Base-by-base conservation (phyloP, 1,284 basidiomycete genomes). In the Meira miltonrushii region DNA sequence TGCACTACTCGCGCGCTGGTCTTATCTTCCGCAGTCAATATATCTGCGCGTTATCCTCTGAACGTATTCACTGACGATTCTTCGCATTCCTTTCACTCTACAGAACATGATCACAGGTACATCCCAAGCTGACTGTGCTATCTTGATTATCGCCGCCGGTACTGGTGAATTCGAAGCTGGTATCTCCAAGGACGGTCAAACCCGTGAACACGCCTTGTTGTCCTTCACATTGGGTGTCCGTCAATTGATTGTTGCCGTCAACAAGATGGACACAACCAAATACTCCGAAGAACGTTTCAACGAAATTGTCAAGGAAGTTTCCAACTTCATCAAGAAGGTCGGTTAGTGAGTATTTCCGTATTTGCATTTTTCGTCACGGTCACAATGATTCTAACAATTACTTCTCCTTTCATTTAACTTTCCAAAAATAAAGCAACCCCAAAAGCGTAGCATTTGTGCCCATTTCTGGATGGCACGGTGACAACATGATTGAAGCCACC, bases 111-210 rank as follows among this genome's bases (percentile, higher is more conserved):
- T 97, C 81, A 97, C 92, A 21, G 55, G 55, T 48, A 60, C 58
- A 23, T 68, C 75, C 2, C 75, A 78, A 68, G 75, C 75, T 38
- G 75, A 78, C 39, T 65, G 74, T 13, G 75, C 75, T 51, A 74
- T 78, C 81, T 92, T 99, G 82, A 97, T 99, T 86, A 99, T 99
- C 78, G 94, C 93, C 78, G 89, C 85, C 82, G 95, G 94, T 85
- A 92, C 89, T 81, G 94, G 94, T 88, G 94, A 99, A 84, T 98
- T 99, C 84, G 95, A 99, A 84, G 94, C 94, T 81, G 94, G 94
- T 92, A 99, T 99, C 86, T 97, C 94, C 83, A 99, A 98, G 88
- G 94, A 99, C 80, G 94, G 94, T 78, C 94, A 99, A 86, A 98
- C 94, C 79, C 92, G 94, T 85, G 94, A 99, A 87, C 94, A 99